Percentiles rank a stretch among this genome's conserved stretches.
These are phyloP conservation scores for Chlamydomonas sphaeroides DNA, from an alignment of 139 green algal genomes.

Conservation along the genomic window DNA sequence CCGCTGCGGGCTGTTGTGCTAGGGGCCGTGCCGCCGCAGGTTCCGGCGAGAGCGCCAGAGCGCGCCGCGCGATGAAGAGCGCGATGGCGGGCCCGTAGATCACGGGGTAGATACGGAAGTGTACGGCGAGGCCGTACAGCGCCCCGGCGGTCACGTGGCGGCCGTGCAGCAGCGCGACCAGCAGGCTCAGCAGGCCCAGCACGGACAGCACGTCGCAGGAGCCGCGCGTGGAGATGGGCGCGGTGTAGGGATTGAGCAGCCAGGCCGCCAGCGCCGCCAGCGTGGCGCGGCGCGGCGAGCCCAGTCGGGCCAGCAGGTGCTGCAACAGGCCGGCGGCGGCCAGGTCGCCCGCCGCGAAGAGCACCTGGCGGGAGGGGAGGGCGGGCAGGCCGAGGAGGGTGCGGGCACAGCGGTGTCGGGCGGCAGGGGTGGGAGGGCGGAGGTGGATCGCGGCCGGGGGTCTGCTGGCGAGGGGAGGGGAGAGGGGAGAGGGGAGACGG, in stretches of 20 bases:
- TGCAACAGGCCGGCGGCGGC: constrained; percentile 63
- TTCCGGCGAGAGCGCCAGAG: neutral
- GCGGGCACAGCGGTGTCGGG: too few relatives aligned
- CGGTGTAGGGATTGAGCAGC: constrained; percentile 96
- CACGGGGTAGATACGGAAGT: constrained; percentile 93
- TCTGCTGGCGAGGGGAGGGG: too few relatives aligned
- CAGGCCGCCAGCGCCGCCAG: constrained; percentile 66
- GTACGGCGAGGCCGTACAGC: constrained; percentile 89
- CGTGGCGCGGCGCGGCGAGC: neutral
- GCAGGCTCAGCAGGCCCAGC: constrained; percentile 78
- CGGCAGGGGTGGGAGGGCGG: too few relatives aligned
- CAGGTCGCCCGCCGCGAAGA: constrained; percentile 84
- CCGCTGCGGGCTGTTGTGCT: neutral
- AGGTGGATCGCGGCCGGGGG: too few relatives aligned
- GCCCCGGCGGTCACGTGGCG: constrained; percentile 20
- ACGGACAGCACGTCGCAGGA: constrained; percentile 87
- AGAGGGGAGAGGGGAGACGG: too few relatives aligned
- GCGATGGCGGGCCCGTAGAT: constrained; percentile 86
- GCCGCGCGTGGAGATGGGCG: constrained; percentile 91
- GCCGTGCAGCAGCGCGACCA: constrained; percentile 61
- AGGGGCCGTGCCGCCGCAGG: constrained; percentile 4
- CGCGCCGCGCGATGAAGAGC: constrained; percentile 58
- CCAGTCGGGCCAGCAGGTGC: constrained; percentile 42
- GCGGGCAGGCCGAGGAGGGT: too few relatives aligned
- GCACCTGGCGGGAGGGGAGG: constrained; percentile 40